Evolutionary conservation across 1,284 basidiomycete species (phyloP).

Genomic region (Vanrija sp.): DNA sequence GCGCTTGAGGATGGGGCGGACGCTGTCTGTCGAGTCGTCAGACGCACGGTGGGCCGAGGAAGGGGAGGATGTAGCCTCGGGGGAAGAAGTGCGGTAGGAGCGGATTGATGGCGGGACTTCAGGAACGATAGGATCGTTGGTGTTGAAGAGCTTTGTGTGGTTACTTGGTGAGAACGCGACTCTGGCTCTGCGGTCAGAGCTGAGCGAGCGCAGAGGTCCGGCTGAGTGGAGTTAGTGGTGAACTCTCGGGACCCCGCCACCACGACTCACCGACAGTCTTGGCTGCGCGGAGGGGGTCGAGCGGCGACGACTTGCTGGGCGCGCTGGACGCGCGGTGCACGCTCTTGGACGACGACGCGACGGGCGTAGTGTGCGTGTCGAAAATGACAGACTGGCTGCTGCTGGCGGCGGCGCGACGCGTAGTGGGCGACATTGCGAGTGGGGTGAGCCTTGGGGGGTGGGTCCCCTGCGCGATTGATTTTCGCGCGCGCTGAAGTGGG

Average conservation of each 20-base stretch:
- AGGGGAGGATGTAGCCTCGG: conserved; percentile 3
- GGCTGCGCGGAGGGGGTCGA: neutral
- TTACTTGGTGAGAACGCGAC: conserved; percentile 38
- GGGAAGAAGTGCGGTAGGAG: conserved; percentile 1
- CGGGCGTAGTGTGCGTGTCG: neutral
- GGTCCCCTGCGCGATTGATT: too few species aligned
- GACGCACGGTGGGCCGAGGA: neutral
- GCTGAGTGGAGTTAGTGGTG: neutral
- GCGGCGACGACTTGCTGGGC: neutral
- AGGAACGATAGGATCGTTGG: conserved; percentile 29
- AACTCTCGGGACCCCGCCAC: neutral
- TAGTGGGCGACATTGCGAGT: neutral
- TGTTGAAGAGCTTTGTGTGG: conserved; percentile 36
- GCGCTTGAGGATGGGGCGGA: conserved; percentile 35
- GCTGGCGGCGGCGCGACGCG: neutral
- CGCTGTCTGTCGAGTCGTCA: too few species aligned
- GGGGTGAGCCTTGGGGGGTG: neutral
- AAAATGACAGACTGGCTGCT: neutral
- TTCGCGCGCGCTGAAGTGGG: too few species aligned
- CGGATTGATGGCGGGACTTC: conserved; percentile 3
- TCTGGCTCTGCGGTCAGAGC: too few species aligned
- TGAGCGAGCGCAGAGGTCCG: neutral
- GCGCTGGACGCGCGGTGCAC: neutral
- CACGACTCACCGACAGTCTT: conserved; percentile 1
- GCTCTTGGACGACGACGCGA: neutral